phyloP scores from a whole-genome alignment of 768 basidiomycete species.

The Panaeolus cyanescens region DNA sequence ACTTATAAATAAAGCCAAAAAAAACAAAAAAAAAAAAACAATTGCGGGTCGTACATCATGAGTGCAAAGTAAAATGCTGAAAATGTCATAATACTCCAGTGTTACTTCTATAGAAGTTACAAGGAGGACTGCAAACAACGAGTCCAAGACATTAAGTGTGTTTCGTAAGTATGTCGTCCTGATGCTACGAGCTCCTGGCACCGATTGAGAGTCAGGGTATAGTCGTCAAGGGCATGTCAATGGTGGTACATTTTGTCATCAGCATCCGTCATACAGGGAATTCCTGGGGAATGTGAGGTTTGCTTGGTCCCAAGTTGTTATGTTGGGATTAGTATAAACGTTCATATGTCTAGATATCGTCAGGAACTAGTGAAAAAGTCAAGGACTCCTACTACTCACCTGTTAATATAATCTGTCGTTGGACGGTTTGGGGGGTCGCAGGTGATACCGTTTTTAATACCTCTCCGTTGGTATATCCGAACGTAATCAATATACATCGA shows the following conservation, averaged over 20 bases:
- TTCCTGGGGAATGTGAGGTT: conserved; percentile 80
- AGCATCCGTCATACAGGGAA: conserved; percentile 44
- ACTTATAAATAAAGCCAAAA: no score
- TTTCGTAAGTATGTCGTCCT: not conserved
- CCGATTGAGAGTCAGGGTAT: not conserved
- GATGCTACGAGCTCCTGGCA: not conserved
- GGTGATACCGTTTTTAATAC: conserved; percentile 64
- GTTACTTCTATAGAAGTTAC: not conserved
- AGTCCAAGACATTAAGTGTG: not conserved
- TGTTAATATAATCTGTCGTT: conserved; percentile 77
- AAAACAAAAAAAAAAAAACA: not conserved
- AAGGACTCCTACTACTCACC: conserved; percentile 36
- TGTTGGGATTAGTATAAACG: conserved; percentile 78
- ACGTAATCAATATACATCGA: conserved; percentile 90
- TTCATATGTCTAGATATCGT: conserved; percentile 35
- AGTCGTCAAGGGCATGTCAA: not conserved
- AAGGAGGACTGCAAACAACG: not conserved
- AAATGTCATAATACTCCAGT: not conserved
- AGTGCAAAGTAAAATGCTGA: not conserved
- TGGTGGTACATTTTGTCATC: conserved; percentile 12
- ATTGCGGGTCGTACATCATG: conserved; percentile 1
- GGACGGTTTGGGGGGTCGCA: conserved; percentile 82
- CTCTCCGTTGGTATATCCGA: conserved; percentile 81
- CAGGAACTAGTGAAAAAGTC: not conserved
- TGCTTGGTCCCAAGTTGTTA: conserved; percentile 83